phyloP scores from a whole-genome alignment of 352 stramenopile species.

The Phytophthora melonis region DNA sequence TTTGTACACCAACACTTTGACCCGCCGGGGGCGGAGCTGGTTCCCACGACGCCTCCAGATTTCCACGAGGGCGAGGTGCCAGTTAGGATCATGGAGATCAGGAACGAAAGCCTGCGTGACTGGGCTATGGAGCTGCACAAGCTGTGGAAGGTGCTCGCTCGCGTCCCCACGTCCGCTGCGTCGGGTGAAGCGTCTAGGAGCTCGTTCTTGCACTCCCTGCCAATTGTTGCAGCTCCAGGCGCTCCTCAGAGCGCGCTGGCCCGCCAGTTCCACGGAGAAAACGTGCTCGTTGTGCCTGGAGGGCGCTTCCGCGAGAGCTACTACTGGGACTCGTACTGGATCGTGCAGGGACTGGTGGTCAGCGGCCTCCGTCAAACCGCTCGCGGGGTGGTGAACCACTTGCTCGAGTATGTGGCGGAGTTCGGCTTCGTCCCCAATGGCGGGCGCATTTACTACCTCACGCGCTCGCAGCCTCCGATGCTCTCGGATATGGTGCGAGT shows the following conservation, averaged over 20 bases:
- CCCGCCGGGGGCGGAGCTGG: slow-evolving; percentile 60
- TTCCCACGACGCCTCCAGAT: slow-evolving; percentile 47
- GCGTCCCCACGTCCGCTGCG: slow-evolving; percentile 29
- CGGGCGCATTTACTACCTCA: slow-evolving; percentile 91
- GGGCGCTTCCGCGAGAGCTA: slow-evolving; percentile 93
- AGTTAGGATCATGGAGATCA: slow-evolving; percentile 55
- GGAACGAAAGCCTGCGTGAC: slow-evolving; percentile 46
- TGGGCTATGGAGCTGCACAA: slow-evolving; percentile 81
- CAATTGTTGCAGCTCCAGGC: slow-evolving; percentile 15
- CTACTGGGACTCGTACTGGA: slow-evolving; percentile 96
- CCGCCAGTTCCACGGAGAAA: slow-evolving; percentile 37
- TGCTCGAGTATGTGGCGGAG: slow-evolving; percentile 86
- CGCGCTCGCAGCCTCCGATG: slow-evolving; percentile 90
- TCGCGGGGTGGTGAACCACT: slow-evolving; percentile 82
- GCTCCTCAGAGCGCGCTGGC: slow-evolving; percentile 14
- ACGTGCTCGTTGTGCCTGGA: slow-evolving; percentile 87
- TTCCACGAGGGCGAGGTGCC: slow-evolving; percentile 47
- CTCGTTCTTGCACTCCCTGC: slow-evolving; percentile 50
- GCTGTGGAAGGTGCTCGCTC: slow-evolving; percentile 78
- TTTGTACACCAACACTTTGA: slow-evolving; percentile 80
- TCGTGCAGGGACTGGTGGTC: slow-evolving; percentile 86
- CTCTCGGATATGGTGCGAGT: slow-evolving; percentile 89
- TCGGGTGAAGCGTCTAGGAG: slow-evolving; percentile 19
- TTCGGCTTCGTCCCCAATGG: slow-evolving; percentile 93
- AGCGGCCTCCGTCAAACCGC: slow-evolving; percentile 81